Evolutionary conservation across 352 stramenopile genomes (phyloP).

Genomic region (Globisporangium iwayamae): DNA sequence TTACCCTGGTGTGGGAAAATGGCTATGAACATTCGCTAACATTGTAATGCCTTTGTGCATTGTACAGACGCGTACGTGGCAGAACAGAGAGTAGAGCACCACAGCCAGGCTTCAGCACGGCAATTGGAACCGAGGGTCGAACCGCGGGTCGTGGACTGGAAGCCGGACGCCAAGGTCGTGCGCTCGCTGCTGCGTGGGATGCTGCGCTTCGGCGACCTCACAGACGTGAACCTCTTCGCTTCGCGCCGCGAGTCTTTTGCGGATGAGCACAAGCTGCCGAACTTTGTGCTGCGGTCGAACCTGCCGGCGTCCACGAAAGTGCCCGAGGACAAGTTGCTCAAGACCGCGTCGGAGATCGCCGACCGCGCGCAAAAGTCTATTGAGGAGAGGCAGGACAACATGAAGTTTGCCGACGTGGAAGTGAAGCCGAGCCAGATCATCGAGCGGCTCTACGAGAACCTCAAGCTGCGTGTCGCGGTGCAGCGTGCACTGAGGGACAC

Average conservation of each 20-base stretch:
- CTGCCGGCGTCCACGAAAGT: constrained; percentile 51
- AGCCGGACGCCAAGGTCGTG: constrained; percentile 63
- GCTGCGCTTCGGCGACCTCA: constrained; percentile 76
- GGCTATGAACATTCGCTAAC: neutral
- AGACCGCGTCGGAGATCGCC: constrained; percentile 62
- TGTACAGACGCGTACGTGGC: constrained; percentile 24
- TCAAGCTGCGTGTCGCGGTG: constrained; percentile 81
- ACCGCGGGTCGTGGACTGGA: constrained; percentile 31
- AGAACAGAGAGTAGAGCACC: constrained; percentile 20
- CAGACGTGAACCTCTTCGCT: constrained; percentile 56
- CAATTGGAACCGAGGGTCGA: constrained; percentile 50
- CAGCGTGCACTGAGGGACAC: constrained; percentile 62
- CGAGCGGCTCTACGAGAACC: constrained; percentile 81
- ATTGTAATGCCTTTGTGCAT: neutral
- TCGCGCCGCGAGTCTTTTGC: constrained; percentile 49
- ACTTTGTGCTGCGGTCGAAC: constrained; percentile 69
- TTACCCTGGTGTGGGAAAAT: neutral
- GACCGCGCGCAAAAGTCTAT: constrained; percentile 47
- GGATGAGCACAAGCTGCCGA: constrained; percentile 75
- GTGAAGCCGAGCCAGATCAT: constrained; percentile 70
- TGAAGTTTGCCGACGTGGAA: constrained; percentile 78
- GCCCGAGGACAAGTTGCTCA: constrained; percentile 45
- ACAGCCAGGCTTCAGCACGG: constrained; percentile 16
- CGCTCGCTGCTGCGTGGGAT: constrained; percentile 64
- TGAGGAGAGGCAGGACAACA: constrained; percentile 65